These are phyloP conservation scores for Suillus brevipes DNA, from an alignment of 768 basidiomycete genomes.

Conservation along the genomic window DNA sequence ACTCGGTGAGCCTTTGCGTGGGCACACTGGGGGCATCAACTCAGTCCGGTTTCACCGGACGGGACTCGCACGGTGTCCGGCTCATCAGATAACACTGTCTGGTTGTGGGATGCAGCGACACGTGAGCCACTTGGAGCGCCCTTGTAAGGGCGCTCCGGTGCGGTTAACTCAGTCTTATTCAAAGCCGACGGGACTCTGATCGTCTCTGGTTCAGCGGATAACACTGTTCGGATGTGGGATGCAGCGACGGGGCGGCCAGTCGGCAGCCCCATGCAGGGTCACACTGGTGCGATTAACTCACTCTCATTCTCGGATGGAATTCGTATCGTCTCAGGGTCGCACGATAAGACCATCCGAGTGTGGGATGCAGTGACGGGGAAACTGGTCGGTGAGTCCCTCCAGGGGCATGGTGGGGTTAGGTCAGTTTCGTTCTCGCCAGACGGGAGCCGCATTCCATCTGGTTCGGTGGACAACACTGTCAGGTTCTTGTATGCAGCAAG, in stretches of 20 bases:
- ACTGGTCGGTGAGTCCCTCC: neutral
- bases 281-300: conserved; percentile 6
- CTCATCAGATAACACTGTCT: neutral
- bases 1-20: neutral
- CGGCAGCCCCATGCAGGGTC: conserved; percentile 9
- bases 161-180: neutral
- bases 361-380: conserved; percentile 4
- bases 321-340: conserved; percentile 8
- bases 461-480: neutral
- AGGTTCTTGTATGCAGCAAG: neutral
- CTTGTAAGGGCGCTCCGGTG: neutral
- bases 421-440: conserved; percentile 22
- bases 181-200: conserved; percentile 20
- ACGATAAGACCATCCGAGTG: conserved; percentile 1
- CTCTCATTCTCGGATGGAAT: conserved; percentile 18
- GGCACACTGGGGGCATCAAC: neutral
- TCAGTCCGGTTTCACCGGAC: conserved; percentile 25
- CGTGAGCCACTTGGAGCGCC: neutral
- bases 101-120: neutral
- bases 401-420: neutral
- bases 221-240: conserved; percentile 8
- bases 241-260: conserved; percentile 7
- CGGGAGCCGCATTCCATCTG: neutral
- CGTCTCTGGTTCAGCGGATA: neutral
- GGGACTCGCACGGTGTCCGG: neutral